These are phyloP conservation scores for Agrostemma githago DNA, from an alignment of 148 eudicot genomes.

Conservation along the genomic window DNA sequence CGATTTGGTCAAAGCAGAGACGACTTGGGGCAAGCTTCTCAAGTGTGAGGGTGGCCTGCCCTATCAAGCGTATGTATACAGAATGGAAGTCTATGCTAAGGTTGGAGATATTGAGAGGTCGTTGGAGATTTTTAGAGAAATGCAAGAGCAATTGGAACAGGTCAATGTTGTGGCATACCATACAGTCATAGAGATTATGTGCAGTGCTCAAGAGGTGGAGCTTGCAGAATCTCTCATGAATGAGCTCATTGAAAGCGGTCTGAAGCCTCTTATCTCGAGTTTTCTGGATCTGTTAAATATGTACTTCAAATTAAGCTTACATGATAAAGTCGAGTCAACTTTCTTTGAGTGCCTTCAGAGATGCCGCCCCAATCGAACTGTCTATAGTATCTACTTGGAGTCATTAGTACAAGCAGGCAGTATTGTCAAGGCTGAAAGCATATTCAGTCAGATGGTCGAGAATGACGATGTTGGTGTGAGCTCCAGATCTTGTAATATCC, in stretches of 20 bases:
- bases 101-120: conserved; percentile 51
- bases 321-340: conserved; percentile 62
- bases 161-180: conserved; percentile 52
- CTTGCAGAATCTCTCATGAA: conserved; percentile 68
- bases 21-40: conserved; percentile 60
- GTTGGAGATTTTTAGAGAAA: conserved; percentile 53
- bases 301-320: conserved; percentile 54
- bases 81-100: conserved; percentile 72
- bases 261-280: conserved; percentile 65
- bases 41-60: conserved; percentile 39
- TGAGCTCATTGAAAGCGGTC: conserved; percentile 59
- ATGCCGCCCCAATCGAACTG: conserved; percentile 56
- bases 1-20: conserved; percentile 66
- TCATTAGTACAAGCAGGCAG: conserved; percentile 57
- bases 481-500: conserved; percentile 53
- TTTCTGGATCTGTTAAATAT: conserved; percentile 52
- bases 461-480: conserved; percentile 58
- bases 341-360: conserved; percentile 53
- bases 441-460: conserved; percentile 68
- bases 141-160: conserved; percentile 45
- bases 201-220: conserved; percentile 54
- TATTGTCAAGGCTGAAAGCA: conserved; percentile 62
- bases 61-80: conserved; percentile 72
- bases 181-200: conserved; percentile 66
- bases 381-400: conserved; percentile 62